Percentiles rank a stretch among this genome's conserved stretches.
These are phyloP conservation scores for Corynascus novoguineensis DNA, from an alignment of 495 filamentous ascomycete genomes.

Conservation along the genomic window DNA sequence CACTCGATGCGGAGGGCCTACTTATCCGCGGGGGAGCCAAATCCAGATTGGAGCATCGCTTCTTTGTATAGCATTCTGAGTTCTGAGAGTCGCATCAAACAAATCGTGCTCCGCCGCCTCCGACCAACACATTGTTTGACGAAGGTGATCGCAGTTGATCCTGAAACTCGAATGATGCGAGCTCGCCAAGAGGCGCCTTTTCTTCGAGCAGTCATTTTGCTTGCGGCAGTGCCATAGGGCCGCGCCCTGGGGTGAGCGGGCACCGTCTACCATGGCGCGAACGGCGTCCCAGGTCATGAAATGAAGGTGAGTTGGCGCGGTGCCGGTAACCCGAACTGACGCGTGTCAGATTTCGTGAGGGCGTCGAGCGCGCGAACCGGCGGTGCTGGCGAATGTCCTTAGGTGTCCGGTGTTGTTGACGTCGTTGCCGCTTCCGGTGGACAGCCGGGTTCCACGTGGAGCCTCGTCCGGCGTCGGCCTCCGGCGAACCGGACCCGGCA, in stretches of 20 bases:
- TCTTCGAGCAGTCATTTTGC: no score
- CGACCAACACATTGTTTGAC: not conserved
- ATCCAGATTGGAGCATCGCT: slow-evolving; percentile 2
- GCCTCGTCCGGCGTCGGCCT: not conserved
- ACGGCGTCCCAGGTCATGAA: not conserved
- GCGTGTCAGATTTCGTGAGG: slow-evolving; percentile 12
- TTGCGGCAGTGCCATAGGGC: not conserved
- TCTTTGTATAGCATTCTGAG: not conserved
- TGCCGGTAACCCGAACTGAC: not conserved
- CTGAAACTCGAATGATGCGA: no score
- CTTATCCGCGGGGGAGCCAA: slow-evolving; percentile 23
- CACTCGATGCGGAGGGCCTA: slow-evolving; percentile 22
- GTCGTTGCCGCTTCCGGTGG: slow-evolving; percentile 1
- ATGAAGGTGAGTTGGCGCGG: slow-evolving; percentile 8
- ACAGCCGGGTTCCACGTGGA: slow-evolving; percentile 8
- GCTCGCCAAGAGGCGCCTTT: no score
- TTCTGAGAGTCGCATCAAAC: not conserved
- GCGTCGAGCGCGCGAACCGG: not conserved
- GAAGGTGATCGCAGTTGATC: not conserved
- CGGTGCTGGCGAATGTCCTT: not conserved
- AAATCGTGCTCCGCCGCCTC: no score
- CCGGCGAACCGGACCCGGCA: not conserved
- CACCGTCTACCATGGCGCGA: not conserved
- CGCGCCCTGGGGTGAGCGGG: not conserved
- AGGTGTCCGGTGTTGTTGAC: not conserved